These are phyloP conservation scores for Trichoderma afroharzianum DNA, from an alignment of 2,329 filamentous ascomycete species.

Conservation along the genomic window DNA sequence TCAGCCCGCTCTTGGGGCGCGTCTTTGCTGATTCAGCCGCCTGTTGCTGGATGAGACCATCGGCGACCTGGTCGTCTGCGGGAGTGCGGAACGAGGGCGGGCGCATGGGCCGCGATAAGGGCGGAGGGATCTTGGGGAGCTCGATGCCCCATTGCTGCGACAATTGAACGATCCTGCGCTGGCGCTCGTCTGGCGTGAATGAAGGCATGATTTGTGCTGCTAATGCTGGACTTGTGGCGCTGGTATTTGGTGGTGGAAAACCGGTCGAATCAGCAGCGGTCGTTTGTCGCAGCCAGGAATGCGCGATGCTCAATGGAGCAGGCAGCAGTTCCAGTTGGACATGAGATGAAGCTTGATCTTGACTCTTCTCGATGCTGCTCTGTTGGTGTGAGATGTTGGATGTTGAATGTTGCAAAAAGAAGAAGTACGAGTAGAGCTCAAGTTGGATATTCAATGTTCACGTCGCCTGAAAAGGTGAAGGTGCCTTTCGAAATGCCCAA, in stretches of 20 bases:
- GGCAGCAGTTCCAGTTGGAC: neutral
- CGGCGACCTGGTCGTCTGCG: conserved; percentile 50
- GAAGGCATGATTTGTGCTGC: conserved; percentile 28
- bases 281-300: neutral
- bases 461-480: neutral
- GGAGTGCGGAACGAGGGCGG: conserved; percentile 43
- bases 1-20: conserved; percentile 39
- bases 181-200: conserved; percentile 36
- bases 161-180: conserved; percentile 47
- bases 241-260: neutral
- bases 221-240: neutral
- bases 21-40: conserved; percentile 34
- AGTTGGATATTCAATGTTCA: neutral
- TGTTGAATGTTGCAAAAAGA: neutral
- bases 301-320: conserved; percentile 8
- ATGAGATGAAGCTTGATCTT: neutral
- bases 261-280: neutral
- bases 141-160: conserved; percentile 49
- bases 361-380: neutral
- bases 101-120: conserved; percentile 40
- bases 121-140: conserved; percentile 37
- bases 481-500: neutral
- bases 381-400: neutral
- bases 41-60: conserved; percentile 50
- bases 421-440: neutral